Evolutionary conservation across 169 alveolate species (phyloP).

Genomic region (Eimeria sp.): DNA sequence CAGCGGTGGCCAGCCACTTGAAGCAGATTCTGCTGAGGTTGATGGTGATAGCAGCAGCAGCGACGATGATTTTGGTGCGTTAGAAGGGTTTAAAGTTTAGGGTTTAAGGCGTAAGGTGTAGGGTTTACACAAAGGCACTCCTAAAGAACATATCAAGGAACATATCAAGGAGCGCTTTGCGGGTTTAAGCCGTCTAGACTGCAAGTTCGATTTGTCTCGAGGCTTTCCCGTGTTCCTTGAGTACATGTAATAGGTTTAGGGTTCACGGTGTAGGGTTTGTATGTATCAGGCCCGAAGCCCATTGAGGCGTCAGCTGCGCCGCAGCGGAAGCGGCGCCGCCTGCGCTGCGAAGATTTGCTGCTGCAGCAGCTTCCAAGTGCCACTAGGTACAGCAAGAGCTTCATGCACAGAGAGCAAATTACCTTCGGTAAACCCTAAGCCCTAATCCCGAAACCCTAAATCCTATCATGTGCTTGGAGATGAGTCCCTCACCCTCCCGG

Average conservation of each 20-base stretch:
- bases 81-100: neutral
- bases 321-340: slow-evolving; percentile 58
- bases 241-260: neutral
- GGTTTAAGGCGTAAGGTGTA: neutral
- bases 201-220: no score
- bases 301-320: neutral
- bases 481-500: neutral
- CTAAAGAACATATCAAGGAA: no score
- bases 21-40: neutral
- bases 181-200: no score
- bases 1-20: slow-evolving; percentile 19
- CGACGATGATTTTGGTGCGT: slow-evolving; percentile 33
- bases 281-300: slow-evolving; percentile 47
- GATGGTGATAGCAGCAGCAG: slow-evolving; percentile 59
- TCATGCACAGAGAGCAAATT: slow-evolving; percentile 94
- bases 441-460: neutral
- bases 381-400: slow-evolving; percentile 93
- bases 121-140: neutral
- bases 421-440: slow-evolving; percentile 88
- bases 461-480: neutral
- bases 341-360: slow-evolving; percentile 87
- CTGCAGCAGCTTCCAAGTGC: slow-evolving; percentile 91
- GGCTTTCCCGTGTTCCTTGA: no score
- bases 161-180: no score
- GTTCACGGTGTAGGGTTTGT: neutral